Base-by-base conservation (phyloP, 2,329 filamentous ascomycete genomes). In the Ophiostoma sp. region DNA sequence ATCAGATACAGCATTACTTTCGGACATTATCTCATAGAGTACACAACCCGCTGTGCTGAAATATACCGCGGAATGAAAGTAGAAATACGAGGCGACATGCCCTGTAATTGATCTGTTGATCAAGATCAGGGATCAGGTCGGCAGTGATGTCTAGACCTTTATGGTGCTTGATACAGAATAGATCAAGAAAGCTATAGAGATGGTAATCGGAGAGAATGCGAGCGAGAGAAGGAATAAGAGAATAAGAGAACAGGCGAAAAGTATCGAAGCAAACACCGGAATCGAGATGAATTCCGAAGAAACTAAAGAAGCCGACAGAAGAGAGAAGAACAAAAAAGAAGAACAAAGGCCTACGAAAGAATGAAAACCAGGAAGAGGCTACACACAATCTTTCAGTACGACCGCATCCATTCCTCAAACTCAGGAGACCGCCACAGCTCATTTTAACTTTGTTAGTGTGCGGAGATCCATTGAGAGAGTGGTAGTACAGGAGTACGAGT, bases 21-120 rank as follows among this genome's bases (percentile, higher is more conserved):
- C 52, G 52, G 52, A 57, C 52, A 57, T 57, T 57, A 57, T 57
- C 52, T 57, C 52, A 57, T 57, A 27, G 52, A 27, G 52, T n/a
- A 27, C n/a, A 57, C 23, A 27, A 27, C 11, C 52, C 52, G 11
- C 52, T 57, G 52, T 57, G 17, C 52, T 57, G 52, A 57, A 27
- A 57, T 57, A 57, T 57, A 57, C 52, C 17, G n/a, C n/a, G 10
- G 23, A 57, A 27, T 23, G 23, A 57, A 57, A 57, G 52, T 57
- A 57, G 52, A 57, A 57, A 57, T 57, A 57, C 52, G 44, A 57
- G 44, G 23, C n/a, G 23, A 57, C 52, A 57, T 6, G 52, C 44
- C 44, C 44, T 48, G 44, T 48, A n/a, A 48, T 48, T 48, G 20
- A n/a, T 48, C 44, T 48, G 52, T 57, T 57, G 23, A 57, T 57